Base-by-base conservation (phyloP, 2,329 filamentous ascomycete species). In the Aspergillus unguis region DNA sequence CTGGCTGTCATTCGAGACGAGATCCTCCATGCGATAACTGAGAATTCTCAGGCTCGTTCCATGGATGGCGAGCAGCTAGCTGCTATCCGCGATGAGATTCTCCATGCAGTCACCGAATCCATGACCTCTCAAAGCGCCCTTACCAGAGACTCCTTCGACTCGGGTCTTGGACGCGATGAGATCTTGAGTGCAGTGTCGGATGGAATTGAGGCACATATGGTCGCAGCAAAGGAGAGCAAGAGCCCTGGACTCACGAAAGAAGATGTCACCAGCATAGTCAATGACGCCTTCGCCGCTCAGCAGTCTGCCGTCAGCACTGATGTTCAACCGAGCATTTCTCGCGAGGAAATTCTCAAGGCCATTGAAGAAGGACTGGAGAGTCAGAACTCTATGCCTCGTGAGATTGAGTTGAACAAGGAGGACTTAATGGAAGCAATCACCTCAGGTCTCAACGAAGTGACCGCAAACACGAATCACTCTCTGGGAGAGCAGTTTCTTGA, bases 171-270 rank as follows among this genome's bases (percentile, higher is more conserved):
- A n/a, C 75, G 77, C 3, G 79, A 82, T 31, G 75, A 80, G 41
- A 75, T 86, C n/a, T 69, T 83, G 38, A 81, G 81, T 53, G 80
- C 83, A 2, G 78, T 87, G 41, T 80, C 78, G 54, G 77, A 84
- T 56, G 81, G 81, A 4, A 72, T 87, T 6, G 67, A 69, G 43
- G 75, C 77, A 23, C 75, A 79, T 43, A 68, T 73, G 35, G 66
- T 69, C 4, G 61, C 71, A 2, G 68, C 72, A 8, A 74, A 85
- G 44, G 86, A 90, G 26, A 82, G 90, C 43, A 71, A 77, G 48
- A 61, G 64, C 28, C 53, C 59, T 4, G 56, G 58, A 2, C 58
- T 71, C 27, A 69, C 66, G 4, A 65, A 62, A 26, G 62, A 65
- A 2, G 67, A 70, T 52, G 61, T 70, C 42, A 54, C 63, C 6